Evolutionary conservation across 192 early-diverging fungal species (phyloP).

Genomic region (Paraglomus occultum): DNA sequence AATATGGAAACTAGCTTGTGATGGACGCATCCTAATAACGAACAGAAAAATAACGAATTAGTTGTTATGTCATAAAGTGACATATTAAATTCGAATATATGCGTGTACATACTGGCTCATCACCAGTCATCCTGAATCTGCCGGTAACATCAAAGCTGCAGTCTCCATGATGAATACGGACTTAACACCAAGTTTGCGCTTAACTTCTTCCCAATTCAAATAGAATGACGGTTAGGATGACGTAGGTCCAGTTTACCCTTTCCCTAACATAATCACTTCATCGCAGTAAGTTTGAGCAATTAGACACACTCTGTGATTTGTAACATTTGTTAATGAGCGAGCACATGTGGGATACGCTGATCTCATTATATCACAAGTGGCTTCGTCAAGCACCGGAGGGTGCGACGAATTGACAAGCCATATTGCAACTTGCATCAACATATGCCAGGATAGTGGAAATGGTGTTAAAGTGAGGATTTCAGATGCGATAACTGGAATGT

Average conservation of each 20-base stretch:
- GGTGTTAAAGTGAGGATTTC: constrained; percentile 83
- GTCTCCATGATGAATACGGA: constrained; percentile 56
- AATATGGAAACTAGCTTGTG: constrained; percentile 62
- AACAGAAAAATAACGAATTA: constrained; percentile 2
- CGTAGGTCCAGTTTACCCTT: constrained; percentile 81
- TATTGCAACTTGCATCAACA: no score
- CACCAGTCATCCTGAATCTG: constrained; percentile 79
- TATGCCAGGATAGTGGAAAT: constrained; percentile 80
- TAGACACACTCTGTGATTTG: constrained; percentile 69
- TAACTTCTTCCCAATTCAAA: constrained; percentile 76
- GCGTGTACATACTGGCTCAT: constrained; percentile 48
- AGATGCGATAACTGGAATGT: constrained; percentile 85
- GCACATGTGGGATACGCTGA: constrained; percentile 71
- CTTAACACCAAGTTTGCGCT: constrained; percentile 71
- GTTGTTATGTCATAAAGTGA: background rate
- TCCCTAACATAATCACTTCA: constrained; percentile 83
- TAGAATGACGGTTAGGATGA: constrained; percentile 78
- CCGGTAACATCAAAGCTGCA: constrained; percentile 86
- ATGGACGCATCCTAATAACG: constrained; percentile 77
- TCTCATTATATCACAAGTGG: constrained; percentile 73
- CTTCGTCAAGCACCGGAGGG: constrained; percentile 72
- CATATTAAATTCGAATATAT: background rate
- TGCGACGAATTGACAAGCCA: constrained; percentile 72
- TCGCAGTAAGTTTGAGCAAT: constrained; percentile 87
- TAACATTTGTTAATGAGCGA: constrained; percentile 81